Evolutionary conservation across 2,329 filamentous ascomycete species (phyloP), one percentile per base, ranked within the genome.

Genomic region (Fusarium newnesense): DNA sequence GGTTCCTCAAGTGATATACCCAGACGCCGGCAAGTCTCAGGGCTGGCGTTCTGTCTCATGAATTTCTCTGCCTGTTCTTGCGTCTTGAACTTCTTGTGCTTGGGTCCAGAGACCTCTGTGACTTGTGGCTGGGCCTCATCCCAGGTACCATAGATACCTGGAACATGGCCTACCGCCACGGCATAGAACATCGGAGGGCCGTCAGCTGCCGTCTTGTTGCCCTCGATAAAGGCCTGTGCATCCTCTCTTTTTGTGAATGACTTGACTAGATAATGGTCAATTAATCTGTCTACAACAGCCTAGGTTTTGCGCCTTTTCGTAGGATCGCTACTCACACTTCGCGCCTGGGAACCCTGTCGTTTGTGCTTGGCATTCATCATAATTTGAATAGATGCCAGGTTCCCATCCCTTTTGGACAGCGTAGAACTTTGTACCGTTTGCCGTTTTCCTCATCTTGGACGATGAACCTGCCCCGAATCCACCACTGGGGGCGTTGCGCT

Each of bases 31-130:
- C 85, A 81, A 6, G 85, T 83, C n/a, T 83, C 83, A 26, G 80
- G 80, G 67, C 82, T 84, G n/a, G 84, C 85, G 60, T 83, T 82
- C 73, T 83, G 78, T 68, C 82, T 83, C 59, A 97, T 93, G 79
- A 93, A 98, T 26, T 89, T 89, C 78, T 96, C 90, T 0, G 96
- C 96, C 80, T 97, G 94, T 64, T 86, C 86, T 32, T 87, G 86
- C 2, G 89, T 92, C 8, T 84, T 81, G 73, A 95, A 95, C 70
- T 89, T 92, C 81, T 92, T 93, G 80, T 93, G 90, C 75, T 90
- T 90, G 44, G 89, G 89, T 9, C 90, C 91, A 75, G 92, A 92
- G 79, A 91, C 92, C 5, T 92, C 94, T 37, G 86, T 89, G 69
- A 96, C 94, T 72, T 96, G 93, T 72, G 90, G 86, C 69, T 92